Conservation (phyloP, 2,329 filamentous ascomycete genomes). For the Periconia digitata region DNA sequence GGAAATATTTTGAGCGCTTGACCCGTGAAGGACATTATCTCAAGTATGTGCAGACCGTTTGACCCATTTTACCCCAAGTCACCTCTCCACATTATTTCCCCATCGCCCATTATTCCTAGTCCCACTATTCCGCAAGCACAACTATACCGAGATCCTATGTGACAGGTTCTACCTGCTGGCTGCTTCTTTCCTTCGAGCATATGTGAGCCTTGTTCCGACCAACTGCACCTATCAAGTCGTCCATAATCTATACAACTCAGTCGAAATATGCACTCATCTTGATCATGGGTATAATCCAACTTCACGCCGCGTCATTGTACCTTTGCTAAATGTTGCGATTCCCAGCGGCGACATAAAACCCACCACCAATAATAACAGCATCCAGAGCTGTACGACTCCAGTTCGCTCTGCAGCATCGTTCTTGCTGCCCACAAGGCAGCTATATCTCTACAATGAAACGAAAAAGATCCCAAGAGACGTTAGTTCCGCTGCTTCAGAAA, state of each 20-base stretch:
- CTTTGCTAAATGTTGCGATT: constrained; percentile 1
- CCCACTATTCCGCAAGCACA: too few relatives aligned
- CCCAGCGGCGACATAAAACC: not conserved
- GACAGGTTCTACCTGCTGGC: not conserved
- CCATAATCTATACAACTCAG: too few relatives aligned
- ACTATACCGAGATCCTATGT: not conserved
- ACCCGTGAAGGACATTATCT: not conserved
- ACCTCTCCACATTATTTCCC: not conserved
- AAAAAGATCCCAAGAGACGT: constrained; percentile 16
- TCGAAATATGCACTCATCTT: not conserved
- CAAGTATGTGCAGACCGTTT: constrained; percentile 5
- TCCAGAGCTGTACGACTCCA: not conserved
- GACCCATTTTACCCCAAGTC: not conserved
- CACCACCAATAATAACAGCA: not conserved
- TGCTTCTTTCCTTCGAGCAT: not conserved
- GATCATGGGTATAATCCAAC: not conserved
- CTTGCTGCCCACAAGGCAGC: not conserved
- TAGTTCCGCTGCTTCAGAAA: constrained; percentile 4
- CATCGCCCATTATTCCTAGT: not conserved
- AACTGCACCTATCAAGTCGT: too few relatives aligned
- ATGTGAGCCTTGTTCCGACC: not conserved
- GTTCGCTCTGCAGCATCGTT: not conserved
- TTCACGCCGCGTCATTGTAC: not conserved
- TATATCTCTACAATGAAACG: constrained; percentile 21
- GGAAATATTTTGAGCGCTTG: constrained; percentile 9